These are phyloP conservation scores for Dothistroma septosporum DNA, from an alignment of 2,329 filamentous ascomycete genomes.

Conservation along the genomic window DNA sequence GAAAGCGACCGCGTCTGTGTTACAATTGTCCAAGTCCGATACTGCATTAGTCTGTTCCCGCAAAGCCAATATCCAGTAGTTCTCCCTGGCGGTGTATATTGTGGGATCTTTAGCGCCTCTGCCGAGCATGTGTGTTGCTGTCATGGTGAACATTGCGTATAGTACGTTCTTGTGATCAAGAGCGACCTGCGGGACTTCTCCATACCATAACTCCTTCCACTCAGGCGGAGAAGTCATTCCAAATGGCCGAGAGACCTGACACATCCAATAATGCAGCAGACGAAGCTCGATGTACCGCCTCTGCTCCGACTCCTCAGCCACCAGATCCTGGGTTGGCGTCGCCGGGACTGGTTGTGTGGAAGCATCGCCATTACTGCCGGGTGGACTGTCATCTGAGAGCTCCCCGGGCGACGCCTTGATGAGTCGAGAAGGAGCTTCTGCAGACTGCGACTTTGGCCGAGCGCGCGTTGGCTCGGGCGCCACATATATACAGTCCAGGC, in stretches of 20 bases:
- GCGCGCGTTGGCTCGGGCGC: slow-evolving; percentile 16
- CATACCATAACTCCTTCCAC: slow-evolving; percentile 27
- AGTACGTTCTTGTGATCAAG: slow-evolving; percentile 24
- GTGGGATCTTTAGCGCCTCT: slow-evolving; percentile 16
- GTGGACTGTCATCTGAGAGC: slow-evolving; percentile 17
- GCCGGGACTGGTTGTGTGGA: slow-evolving; percentile 1
- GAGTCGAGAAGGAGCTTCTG: slow-evolving; percentile 5
- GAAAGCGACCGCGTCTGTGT: slow-evolving; percentile 31
- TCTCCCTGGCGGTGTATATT: slow-evolving; percentile 21
- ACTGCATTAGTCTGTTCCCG: slow-evolving; percentile 30
- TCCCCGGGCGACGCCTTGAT: slow-evolving; percentile 15
- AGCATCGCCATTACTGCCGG: slow-evolving; percentile 9
- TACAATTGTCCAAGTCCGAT: slow-evolving; percentile 21
- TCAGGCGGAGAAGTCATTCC: slow-evolving; percentile 24
- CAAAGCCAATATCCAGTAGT: slow-evolving; percentile 28
- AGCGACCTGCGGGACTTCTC: slow-evolving; percentile 24
- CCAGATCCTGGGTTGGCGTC: slow-evolving; percentile 9
- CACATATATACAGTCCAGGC: slow-evolving; percentile 48
- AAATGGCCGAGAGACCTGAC: slow-evolving; percentile 23
- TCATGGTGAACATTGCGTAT: slow-evolving; percentile 26
- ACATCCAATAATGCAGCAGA: slow-evolving; percentile 26
- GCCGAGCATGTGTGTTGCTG: slow-evolving; percentile 23
- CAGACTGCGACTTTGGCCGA: slow-evolving; percentile 17
- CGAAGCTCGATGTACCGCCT: slow-evolving; percentile 23
- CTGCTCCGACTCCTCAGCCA: slow-evolving; percentile 19